Conservation (phyloP, 2,329 filamentous ascomycete genomes). For the Neofusicoccum cordaticola region DNA sequence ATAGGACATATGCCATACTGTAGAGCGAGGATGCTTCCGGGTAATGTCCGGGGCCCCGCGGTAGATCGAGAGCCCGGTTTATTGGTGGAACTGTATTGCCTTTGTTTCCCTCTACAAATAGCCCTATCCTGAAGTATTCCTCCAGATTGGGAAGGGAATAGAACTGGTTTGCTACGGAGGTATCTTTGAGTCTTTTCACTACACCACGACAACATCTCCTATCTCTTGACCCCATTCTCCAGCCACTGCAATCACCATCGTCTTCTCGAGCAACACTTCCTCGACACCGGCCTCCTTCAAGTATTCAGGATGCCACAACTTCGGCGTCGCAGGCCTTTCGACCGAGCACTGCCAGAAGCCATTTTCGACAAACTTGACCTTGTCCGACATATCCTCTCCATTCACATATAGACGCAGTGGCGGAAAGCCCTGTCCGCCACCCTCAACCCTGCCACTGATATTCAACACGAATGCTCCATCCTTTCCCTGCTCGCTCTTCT, state of each 20-base stretch:
- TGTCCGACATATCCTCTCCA: not conserved
- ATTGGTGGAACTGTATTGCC: no score
- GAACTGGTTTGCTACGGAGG: no score
- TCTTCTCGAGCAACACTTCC: not conserved
- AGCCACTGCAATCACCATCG: not conserved
- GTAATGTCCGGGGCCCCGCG: no score
- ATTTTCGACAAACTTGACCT: not conserved
- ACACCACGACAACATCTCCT: not conserved
- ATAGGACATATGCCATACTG: no score
- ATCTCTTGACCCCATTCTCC: not conserved
- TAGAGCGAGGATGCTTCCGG: no score
- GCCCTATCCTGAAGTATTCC: no score
- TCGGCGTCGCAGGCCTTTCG: not conserved
- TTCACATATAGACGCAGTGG: constrained; percentile 16
- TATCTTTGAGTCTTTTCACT: not conserved
- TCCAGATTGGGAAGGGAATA: no score
- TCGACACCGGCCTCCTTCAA: not conserved
- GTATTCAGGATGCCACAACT: not conserved
- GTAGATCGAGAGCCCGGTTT: no score
- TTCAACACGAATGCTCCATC: not conserved
- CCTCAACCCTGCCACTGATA: not conserved
- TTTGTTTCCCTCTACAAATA: no score
- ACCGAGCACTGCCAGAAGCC: not conserved
- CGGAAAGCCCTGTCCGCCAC: constrained; percentile 11
- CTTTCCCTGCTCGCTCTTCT: not conserved